phyloP scores from a whole-genome alignment of 2,329 filamentous ascomycete species.

The Aureobasidium pullulans region DNA sequence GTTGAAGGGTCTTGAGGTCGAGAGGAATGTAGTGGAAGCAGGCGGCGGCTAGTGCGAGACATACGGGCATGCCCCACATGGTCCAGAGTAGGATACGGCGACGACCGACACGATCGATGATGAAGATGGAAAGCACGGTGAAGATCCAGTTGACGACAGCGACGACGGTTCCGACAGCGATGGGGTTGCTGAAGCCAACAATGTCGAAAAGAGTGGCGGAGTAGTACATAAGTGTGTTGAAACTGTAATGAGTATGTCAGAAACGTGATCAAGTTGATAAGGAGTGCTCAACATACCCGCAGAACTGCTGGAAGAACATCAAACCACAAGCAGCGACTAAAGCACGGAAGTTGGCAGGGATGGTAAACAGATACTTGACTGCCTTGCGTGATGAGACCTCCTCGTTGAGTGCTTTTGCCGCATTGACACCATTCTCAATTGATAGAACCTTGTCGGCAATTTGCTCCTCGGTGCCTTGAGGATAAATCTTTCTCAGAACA shows the following conservation, averaged over 20 bases:
- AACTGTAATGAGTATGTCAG: conserved; percentile 13
- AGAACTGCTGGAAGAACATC: conserved; percentile 34
- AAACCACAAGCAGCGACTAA: conserved; percentile 30
- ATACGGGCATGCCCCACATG: conserved; percentile 67
- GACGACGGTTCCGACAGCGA: conserved; percentile 69
- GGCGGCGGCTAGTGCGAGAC: conserved; percentile 61
- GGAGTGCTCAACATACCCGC: conserved; percentile 19
- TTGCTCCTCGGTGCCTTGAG: conserved; percentile 36
- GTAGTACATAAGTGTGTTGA: conserved; percentile 83
- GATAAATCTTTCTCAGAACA: conserved; percentile 36
- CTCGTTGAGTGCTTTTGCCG: conserved; percentile 33
- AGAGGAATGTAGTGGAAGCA: conserved; percentile 60
- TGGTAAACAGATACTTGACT: not conserved
- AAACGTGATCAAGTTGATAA: not conserved
- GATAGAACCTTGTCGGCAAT: conserved; percentile 38
- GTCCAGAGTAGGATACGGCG: conserved; percentile 68
- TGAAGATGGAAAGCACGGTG: conserved; percentile 61
- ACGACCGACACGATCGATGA: conserved; percentile 73
- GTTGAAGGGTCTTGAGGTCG: conserved; percentile 16
- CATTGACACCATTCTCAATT: conserved; percentile 34
- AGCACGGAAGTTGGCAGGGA: conserved; percentile 30
- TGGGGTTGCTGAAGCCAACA: conserved; percentile 70
- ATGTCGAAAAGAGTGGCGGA: conserved; percentile 42
- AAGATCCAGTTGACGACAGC: conserved; percentile 76
- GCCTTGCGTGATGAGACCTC: conserved; percentile 35